These are phyloP conservation scores for Eutrema yunnanense DNA, from an alignment of 345 rosid species.

Conservation along the genomic window DNA sequence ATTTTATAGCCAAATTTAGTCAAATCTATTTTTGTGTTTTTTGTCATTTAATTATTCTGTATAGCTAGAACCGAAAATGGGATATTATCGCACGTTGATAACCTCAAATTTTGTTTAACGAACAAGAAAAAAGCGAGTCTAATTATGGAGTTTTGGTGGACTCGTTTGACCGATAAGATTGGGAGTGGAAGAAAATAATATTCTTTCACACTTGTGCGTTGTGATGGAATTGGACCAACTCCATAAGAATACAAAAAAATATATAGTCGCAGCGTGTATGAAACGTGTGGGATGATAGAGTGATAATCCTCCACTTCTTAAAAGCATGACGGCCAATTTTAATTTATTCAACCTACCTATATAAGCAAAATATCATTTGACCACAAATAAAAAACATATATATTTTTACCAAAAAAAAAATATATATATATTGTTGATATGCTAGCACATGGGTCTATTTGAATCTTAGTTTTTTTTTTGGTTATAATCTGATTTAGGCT, in stretches of 20 bases:
- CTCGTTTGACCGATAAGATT: slow-evolving; percentile 1
- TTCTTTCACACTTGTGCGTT: not conserved
- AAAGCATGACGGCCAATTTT: not conserved
- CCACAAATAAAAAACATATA: not conserved
- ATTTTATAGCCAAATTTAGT: slow-evolving; percentile 14
- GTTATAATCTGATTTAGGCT: too few relatives aligned
- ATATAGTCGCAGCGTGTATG: slow-evolving; percentile 15
- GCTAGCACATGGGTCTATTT: too few relatives aligned
- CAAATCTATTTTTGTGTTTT: slow-evolving; percentile 10
- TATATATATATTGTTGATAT: too few relatives aligned
- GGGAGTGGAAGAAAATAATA: not conserved
- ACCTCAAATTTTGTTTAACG: not conserved
- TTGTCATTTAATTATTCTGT: not conserved
- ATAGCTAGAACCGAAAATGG: not conserved
- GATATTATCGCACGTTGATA: slow-evolving; percentile 12
- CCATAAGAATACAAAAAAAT: not conserved
- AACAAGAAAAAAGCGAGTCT: not conserved
- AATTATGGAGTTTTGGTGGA: slow-evolving; percentile 24
- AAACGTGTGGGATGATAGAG: slow-evolving; percentile 23
- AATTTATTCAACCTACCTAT: not conserved
- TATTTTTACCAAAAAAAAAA: too few relatives aligned
- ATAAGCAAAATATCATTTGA: slow-evolving; percentile 4
- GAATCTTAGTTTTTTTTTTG: too few relatives aligned
- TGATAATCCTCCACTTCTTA: not conserved
- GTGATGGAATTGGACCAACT: slow-evolving; percentile 11